Conservation (phyloP, 192 early-diverging fungal genomes). For the Haplosporangium gracile region DNA sequence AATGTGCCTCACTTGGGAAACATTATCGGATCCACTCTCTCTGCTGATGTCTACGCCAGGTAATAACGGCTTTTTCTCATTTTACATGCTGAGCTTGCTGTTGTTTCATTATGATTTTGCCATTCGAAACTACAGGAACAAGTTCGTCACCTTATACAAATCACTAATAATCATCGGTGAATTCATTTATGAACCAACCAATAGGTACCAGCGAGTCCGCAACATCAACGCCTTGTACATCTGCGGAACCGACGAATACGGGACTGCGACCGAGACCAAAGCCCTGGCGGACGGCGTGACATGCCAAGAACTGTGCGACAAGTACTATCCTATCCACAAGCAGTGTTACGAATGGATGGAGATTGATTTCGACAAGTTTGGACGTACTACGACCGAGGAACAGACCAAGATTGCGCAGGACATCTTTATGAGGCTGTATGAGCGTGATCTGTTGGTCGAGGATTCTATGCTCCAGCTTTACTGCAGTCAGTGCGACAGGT, state of each 20-base stretch:
- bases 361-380: slow-evolving; percentile 96
- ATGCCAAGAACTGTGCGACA: slow-evolving; percentile 96
- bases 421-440: slow-evolving; percentile 82
- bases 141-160: neutral
- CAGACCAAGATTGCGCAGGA: slow-evolving; percentile 96
- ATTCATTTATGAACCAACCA: neutral
- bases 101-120: neutral
- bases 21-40: slow-evolving; percentile 98
- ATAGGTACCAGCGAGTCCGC: slow-evolving; percentile 88
- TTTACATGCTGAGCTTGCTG: neutral
- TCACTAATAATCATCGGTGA: neutral
- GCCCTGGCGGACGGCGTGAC: slow-evolving; percentile 92
- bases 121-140: neutral
- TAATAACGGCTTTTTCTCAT: slow-evolving; percentile 20
- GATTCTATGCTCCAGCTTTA: slow-evolving; percentile 89
- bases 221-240: slow-evolving; percentile 93
- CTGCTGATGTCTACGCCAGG: slow-evolving; percentile 97
- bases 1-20: slow-evolving; percentile 99
- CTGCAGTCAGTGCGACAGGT: slow-evolving; percentile 87
- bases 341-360: slow-evolving; percentile 96
- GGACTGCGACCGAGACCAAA: slow-evolving; percentile 99
- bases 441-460: slow-evolving; percentile 79
- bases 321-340: slow-evolving; percentile 90
- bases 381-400: slow-evolving; percentile 89
- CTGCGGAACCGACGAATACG: slow-evolving; percentile 99